These are phyloP conservation scores for Cutaneotrichosporon cavernicola DNA, from an alignment of 1,284 basidiomycete species.

Conservation along the genomic window DNA sequence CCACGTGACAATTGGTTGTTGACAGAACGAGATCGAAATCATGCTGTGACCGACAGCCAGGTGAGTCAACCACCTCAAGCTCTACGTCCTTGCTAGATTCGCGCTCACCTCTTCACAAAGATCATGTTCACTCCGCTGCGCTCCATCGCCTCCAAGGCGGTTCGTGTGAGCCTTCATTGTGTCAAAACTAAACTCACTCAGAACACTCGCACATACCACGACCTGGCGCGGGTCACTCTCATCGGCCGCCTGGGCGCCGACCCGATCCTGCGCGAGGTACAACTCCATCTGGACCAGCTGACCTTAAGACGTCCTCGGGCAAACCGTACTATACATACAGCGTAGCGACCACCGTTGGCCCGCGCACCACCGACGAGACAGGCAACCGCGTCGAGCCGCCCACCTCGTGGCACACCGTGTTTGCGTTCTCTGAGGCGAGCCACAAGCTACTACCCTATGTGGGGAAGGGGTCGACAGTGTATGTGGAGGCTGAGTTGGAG, in stretches of 20 bases:
- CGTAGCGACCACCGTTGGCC: constrained; percentile 38
- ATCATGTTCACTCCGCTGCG: background rate
- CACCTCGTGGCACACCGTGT: constrained; percentile 48
- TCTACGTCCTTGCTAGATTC: background rate
- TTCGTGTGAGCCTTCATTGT: too few species aligned
- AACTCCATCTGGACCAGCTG: constrained; percentile 4
- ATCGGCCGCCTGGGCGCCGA: constrained; percentile 47
- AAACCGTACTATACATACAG: constrained; percentile 46
- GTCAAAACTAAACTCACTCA: too few species aligned
- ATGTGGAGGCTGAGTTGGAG: constrained; percentile 48
- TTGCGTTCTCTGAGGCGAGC: constrained; percentile 41
- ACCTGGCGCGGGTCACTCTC: constrained; percentile 42
- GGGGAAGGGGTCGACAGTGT: constrained; percentile 47
- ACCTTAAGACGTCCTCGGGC: constrained; percentile 32
- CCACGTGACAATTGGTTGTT: too few species aligned
- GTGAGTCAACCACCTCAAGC: background rate
- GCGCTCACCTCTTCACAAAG: too few species aligned
- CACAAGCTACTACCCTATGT: constrained; percentile 33
- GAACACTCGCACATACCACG: constrained; percentile 20
- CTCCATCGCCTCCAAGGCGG: background rate
- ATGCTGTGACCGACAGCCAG: background rate
- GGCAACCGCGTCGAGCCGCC: constrained; percentile 30
- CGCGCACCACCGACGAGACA: constrained; percentile 23
- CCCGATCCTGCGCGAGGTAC: constrained; percentile 37
- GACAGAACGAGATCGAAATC: background rate